Base-by-base conservation (phyloP, 2,329 filamentous ascomycete species). In the Diaporthe ilicicola region DNA sequence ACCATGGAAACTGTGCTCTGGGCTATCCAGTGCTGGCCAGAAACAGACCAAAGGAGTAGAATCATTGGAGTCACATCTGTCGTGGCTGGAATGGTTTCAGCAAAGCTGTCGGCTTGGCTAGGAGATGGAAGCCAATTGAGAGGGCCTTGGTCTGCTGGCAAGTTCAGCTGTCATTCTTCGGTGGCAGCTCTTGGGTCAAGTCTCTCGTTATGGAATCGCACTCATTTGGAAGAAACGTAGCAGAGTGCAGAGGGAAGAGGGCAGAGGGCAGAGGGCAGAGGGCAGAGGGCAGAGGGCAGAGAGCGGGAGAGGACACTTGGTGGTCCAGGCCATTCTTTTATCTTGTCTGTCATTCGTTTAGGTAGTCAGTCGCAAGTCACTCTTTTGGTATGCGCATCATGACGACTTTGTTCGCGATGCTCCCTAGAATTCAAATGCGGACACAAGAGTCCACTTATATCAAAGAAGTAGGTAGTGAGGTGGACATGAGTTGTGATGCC, bases 331-430 rank as follows among this genome's bases (percentile, higher is more conserved):
- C 32, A 46, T 48, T 46, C n/a, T 68, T 56, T 44, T 54, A 42
- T 29, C 27, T 68, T 59, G 51, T 67, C 65, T 59, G 51, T 67
- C 65, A 39, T 34, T 68, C 65, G 46, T 68, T 48, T 22, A 62
- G 32, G 34, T 19, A 29, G 53, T 68, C 22, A 54, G 37, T 56
- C 29, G 29, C 53, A 29, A 56, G 51, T 56, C 51, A 56, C 65
- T 56, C 53, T n/a, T 67, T 67, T 48, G 27, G 37, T 56, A 56
- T 39, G 22, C 19, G 39, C 51, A 56, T 34, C 13, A 42, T 37
- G 8, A 27, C n/a, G 17, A 56, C 32, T 19, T 5, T 34, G 17
- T 39, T 34, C 56, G 17, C 5, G 44, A 29, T 34, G 39, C n/a
- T 55, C 27, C 9, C 15, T 37, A 22, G 13, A 37, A 24, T 4